Evolutionary conservation across 2,329 filamentous ascomycete species (phyloP), one percentile per base, ranked within the genome.

Genomic region (Calonectria pseudoturangicola): DNA sequence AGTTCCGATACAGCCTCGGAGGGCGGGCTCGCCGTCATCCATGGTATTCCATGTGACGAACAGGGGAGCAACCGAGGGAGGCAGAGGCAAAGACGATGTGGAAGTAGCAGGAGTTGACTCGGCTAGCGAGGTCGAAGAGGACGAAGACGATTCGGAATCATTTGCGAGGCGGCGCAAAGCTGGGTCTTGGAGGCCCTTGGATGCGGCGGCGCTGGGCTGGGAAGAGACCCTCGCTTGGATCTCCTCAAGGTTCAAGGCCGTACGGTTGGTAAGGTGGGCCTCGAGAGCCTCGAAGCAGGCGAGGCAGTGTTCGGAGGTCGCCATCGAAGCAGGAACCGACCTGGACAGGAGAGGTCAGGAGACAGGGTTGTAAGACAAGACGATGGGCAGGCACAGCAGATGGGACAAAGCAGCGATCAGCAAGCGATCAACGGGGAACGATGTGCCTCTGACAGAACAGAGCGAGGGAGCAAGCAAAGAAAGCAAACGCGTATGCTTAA

Each of bases 41-140:
- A 95, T 79, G 0, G 91, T 95, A 86, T 98, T 98, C 96, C 96
- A 98, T 9, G 96, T 98, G 58, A 99, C 94, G 83, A 98, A 98
- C 47, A 98, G 89, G 0, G 96, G 96, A 74, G 92, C 91, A 50
- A 90, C 88, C 70, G 84, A 84, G 39, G 79, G 75, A 76, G 81
- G 54, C 71, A 71, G 80, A 16, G 85, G 80, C 27, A 85, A 82
- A 33, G 84, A 87, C 41, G 86, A 83, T 15, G 81, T 85, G 16
- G 86, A 87, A 1, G 87, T 88, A 13, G 83, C 85, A 4, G 88
- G 84, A 10, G 87, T 87, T 10, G 86, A 86, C 2, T 84, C 87
- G 33, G 81, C 84, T 2, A 87, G 83, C 33, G 85, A 86, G 68
- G 84, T 81, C 58, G 86, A 86, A 54, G 86, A 81, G 16, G 83